A percentile compares a stretch with the other conserved stretches of the same genome.
Conservation (phyloP, 805 yeast genomes). For the Nakazawaea laoshanensis region DNA sequence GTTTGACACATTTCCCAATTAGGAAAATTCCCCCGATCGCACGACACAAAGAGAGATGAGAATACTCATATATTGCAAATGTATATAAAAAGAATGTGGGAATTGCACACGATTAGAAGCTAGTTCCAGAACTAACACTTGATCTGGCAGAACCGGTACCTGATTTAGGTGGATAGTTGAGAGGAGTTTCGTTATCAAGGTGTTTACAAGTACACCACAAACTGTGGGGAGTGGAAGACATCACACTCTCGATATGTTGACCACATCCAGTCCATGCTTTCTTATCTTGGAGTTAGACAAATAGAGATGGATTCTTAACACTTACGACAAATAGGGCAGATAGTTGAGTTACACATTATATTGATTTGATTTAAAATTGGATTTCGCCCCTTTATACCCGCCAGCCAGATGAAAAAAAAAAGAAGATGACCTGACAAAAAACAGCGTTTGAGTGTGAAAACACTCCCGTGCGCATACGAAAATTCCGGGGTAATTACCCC, state of each 20-base stretch:
- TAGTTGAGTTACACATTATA: slow-evolving; percentile 25
- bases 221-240: slow-evolving; percentile 38
- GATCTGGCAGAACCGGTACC: slow-evolving; percentile 50
- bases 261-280: slow-evolving; percentile 66
- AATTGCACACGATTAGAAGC: too few relatives aligned
- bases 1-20: too few relatives aligned
- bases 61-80: too few relatives aligned
- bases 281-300: slow-evolving; percentile 22
- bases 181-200: slow-evolving; percentile 27
- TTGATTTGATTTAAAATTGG: not conserved
- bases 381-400: too few relatives aligned
- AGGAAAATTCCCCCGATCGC: too few relatives aligned
- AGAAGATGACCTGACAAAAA: too few relatives aligned
- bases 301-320: slow-evolving; percentile 1
- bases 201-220: slow-evolving; percentile 45
- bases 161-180: slow-evolving; percentile 50
- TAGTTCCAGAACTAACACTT: slow-evolving; percentile 17
- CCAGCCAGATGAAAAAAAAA: too few relatives aligned
- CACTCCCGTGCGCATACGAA: too few relatives aligned
- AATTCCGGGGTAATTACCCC: too few relatives aligned
- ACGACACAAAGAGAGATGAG: too few relatives aligned
- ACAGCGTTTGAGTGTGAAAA: too few relatives aligned
- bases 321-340: slow-evolving; percentile 26
- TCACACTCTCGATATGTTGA: slow-evolving; percentile 41
- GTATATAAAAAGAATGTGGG: too few relatives aligned